Evolutionary conservation across 306 rosid genomes (phyloP).

Genomic region (Cicer judaicum): DNA sequence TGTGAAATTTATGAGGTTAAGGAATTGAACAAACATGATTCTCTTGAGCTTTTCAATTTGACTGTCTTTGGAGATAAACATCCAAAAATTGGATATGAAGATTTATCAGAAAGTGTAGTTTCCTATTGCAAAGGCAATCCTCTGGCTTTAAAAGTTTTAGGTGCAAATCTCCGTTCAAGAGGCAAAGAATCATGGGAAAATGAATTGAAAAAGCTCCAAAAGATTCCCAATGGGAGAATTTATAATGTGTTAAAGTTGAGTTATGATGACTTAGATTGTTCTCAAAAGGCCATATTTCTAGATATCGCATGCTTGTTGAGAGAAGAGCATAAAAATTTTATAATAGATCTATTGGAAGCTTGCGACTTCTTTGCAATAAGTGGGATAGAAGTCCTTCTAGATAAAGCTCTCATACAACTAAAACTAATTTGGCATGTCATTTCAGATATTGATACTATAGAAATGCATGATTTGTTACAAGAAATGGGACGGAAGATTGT

Average conservation of each 20-base stretch:
- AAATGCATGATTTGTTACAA: constrained; percentile 43
- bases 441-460: not conserved
- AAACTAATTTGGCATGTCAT: not conserved
- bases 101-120: constrained; percentile 20
- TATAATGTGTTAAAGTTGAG: constrained; percentile 32
- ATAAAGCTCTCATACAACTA: constrained; percentile 36
- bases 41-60: constrained; percentile 42
- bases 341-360: not conserved
- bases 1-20: constrained; percentile 26
- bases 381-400: constrained; percentile 24
- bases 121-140: constrained; percentile 28
- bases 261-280: constrained; percentile 29
- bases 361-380: not conserved
- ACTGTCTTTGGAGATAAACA: constrained; percentile 26
- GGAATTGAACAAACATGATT: constrained; percentile 28
- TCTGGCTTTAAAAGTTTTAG: constrained; percentile 34
- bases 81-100: constrained; percentile 30
- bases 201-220: constrained; percentile 13
- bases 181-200: constrained; percentile 21
- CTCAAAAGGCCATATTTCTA: not conserved
- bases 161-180: constrained; percentile 22
- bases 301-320: constrained; percentile 40
- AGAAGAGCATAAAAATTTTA: not conserved
- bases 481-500: constrained; percentile 36
- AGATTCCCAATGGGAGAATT: not conserved